These are phyloP conservation scores for Zasmidium cellare DNA, from an alignment of 2,329 filamentous ascomycete genomes.

Conservation along the genomic window DNA sequence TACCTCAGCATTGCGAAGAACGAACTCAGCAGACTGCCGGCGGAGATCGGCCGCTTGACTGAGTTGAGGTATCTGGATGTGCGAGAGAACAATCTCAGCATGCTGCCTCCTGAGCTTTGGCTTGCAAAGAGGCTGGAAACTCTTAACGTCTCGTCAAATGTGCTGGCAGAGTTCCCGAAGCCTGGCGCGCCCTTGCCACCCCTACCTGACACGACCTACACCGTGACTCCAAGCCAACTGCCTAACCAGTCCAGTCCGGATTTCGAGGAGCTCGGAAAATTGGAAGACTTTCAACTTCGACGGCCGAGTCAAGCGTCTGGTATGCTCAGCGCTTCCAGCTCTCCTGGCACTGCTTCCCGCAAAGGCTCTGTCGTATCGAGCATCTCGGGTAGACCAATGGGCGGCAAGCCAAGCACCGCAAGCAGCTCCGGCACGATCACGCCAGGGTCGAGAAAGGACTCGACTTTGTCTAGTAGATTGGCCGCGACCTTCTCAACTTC, in stretches of 20 bases:
- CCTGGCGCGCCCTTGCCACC: slow-evolving; percentile 63
- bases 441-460: slow-evolving; percentile 76
- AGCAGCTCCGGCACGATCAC: slow-evolving; percentile 56
- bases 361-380: slow-evolving; percentile 85
- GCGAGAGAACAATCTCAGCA: slow-evolving; percentile 88
- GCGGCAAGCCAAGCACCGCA: slow-evolving; percentile 67
- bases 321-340: slow-evolving; percentile 62
- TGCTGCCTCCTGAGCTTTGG: slow-evolving; percentile 92
- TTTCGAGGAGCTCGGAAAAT: slow-evolving; percentile 72
- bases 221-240: slow-evolving; percentile 42
- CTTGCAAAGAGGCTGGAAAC: slow-evolving; percentile 87
- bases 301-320: slow-evolving; percentile 80
- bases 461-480: slow-evolving; percentile 75
- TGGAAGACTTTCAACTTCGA: slow-evolving; percentile 64
- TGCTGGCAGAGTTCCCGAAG: slow-evolving; percentile 87
- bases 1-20: slow-evolving; percentile 95
- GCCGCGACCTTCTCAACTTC: slow-evolving; percentile 86
- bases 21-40: slow-evolving; percentile 76
- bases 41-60: slow-evolving; percentile 82
- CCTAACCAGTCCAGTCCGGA: slow-evolving; percentile 60
- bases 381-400: slow-evolving; percentile 62
- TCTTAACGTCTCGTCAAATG: slow-evolving; percentile 92
- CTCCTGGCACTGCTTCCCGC: slow-evolving; percentile 47
- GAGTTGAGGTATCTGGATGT: slow-evolving; percentile 86
- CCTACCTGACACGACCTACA: slow-evolving; percentile 37